These are phyloP conservation scores for Alternaria gaisen DNA, from an alignment of 2,329 filamentous ascomycete genomes.

Conservation along the genomic window DNA sequence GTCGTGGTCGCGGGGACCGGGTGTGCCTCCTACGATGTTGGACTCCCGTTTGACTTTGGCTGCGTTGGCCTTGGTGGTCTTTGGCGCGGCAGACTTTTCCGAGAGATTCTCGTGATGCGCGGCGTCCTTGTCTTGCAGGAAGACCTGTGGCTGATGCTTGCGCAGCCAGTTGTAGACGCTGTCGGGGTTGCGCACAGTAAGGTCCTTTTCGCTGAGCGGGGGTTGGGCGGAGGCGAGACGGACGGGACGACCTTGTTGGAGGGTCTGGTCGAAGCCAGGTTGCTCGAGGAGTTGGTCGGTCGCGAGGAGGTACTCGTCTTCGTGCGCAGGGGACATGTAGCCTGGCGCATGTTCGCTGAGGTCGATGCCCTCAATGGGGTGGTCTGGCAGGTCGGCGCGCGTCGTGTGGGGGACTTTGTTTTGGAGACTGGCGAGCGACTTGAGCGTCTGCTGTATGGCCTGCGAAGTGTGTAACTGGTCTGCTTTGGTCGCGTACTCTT, in stretches of 20 bases:
- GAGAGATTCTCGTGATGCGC: constrained; percentile 50
- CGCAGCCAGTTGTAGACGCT: constrained; percentile 97
- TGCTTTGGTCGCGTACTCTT: constrained; percentile 40
- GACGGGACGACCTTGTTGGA: constrained; percentile 51
- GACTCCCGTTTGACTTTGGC: constrained; percentile 42
- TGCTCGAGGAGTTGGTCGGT: constrained; percentile 64
- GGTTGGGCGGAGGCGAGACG: constrained; percentile 51
- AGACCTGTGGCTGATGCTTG: constrained; percentile 82
- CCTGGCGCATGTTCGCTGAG: constrained; percentile 67
- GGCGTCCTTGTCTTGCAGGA: constrained; percentile 75
- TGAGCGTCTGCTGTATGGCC: constrained; percentile 32
- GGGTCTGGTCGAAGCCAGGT: constrained; percentile 63
- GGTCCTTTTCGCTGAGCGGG: constrained; percentile 58
- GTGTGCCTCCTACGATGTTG: constrained; percentile 45
- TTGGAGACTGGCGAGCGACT: constrained; percentile 52
- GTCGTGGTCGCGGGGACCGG: constrained; percentile 50
- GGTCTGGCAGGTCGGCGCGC: constrained; percentile 42
- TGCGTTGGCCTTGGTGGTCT: constrained; percentile 36
- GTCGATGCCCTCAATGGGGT: constrained; percentile 53
- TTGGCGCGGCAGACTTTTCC: constrained; percentile 43
- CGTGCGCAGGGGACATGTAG: constrained; percentile 74
- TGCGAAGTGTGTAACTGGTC: constrained; percentile 42
- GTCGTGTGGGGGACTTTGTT: constrained; percentile 52
- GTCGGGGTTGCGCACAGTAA: constrained; percentile 78
- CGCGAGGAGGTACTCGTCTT: constrained; percentile 77